Percentiles rank a stretch among this genome's conserved stretches.
Evolutionary conservation across 108 stramenopile genomes (phyloP).

Genomic region (Schizochytrium sp.): DNA sequence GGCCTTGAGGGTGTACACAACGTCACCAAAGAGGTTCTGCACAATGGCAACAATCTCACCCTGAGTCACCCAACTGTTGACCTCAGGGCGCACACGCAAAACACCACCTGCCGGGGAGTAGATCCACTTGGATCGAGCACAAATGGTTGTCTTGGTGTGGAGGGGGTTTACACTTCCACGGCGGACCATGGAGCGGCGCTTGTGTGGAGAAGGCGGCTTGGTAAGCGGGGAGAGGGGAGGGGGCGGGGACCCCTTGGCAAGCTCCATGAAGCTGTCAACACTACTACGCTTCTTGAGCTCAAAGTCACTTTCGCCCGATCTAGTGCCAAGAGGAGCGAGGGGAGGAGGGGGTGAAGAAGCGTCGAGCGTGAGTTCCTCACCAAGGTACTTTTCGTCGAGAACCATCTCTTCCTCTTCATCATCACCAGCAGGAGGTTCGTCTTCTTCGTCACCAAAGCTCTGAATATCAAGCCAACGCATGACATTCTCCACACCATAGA

Average conservation of each 20-base stretch:
- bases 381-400: not conserved
- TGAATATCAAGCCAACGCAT: constrained; percentile 56
- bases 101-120: constrained; percentile 64
- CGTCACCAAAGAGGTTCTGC: constrained; percentile 60
- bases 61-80: constrained; percentile 60
- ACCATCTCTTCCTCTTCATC: not conserved
- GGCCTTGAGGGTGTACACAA: constrained; percentile 54
- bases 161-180: constrained; percentile 4
- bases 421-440: not conserved
- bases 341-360: not conserved
- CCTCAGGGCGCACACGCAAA: constrained; percentile 56
- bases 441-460: constrained; percentile 23
- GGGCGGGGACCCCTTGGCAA: not conserved
- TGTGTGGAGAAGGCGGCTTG: constrained; percentile 49
- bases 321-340: not conserved
- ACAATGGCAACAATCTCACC: constrained; percentile 63
- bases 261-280: constrained; percentile 20
- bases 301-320: not conserved
- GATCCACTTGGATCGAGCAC: constrained; percentile 63
- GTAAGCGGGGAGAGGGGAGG: not conserved
- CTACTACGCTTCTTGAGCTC: not conserved
- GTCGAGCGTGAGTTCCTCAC: not conserved
- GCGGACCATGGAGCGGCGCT: not conserved
- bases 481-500: constrained; percentile 42
- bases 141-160: constrained; percentile 50